These are phyloP conservation scores for Exophiala viscosa DNA, from an alignment of 2,329 filamentous ascomycete species.

Conservation along the genomic window DNA sequence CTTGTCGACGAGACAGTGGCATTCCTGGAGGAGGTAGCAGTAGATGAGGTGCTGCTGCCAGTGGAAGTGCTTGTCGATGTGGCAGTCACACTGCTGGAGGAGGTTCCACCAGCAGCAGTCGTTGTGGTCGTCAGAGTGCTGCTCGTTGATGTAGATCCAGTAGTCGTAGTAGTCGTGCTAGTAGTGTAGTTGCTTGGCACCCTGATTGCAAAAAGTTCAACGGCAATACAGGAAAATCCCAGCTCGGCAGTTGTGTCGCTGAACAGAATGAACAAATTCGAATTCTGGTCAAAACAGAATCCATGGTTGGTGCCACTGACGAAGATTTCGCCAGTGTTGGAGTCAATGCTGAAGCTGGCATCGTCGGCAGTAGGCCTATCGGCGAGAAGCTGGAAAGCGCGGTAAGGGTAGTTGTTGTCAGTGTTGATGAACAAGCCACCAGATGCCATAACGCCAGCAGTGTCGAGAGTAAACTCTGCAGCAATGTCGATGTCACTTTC, in stretches of 20 bases:
- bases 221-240: neutral
- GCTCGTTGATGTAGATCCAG: neutral
- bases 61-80: neutral
- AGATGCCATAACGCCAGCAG: conserved; percentile 8
- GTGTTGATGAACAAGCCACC: conserved; percentile 12
- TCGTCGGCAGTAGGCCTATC: neutral
- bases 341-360: neutral
- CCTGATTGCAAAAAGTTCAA: neutral
- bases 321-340: neutral
- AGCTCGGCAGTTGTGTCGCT: neutral
- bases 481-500: conserved; percentile 9
- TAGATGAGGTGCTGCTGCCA: neutral
- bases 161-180: neutral
- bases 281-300: neutral
- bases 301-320: neutral
- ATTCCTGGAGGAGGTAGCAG: neutral
- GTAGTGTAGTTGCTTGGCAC: neutral
- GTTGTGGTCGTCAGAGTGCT: neutral
- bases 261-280: neutral
- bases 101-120: neutral
- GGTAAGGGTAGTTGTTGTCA: conserved; percentile 13
- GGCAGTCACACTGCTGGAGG: neutral
- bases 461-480: conserved; percentile 15
- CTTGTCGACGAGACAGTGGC: neutral
- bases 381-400: conserved; percentile 10